Evolutionary conservation across 305 asterid species (phyloP).

Genomic region (Fraxinus sp.): DNA sequence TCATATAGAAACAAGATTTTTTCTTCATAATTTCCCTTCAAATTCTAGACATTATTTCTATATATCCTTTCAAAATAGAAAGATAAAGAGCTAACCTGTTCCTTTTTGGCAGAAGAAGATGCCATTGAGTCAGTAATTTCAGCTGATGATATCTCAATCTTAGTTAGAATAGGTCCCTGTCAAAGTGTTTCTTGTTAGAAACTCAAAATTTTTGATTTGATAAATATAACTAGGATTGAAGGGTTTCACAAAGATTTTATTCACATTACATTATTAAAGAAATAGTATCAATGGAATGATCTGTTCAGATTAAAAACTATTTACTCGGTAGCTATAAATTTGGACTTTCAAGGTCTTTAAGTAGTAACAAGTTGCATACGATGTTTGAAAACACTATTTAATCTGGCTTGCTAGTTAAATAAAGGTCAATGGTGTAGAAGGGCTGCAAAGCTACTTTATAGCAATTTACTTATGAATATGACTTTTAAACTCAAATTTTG

Average conservation of each 20-base stretch:
- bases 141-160: constrained; percentile 45
- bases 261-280: background rate
- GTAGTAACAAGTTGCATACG: background rate
- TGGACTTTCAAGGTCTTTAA: background rate
- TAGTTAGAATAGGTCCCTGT: constrained; percentile 30
- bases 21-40: background rate
- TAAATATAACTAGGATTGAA: background rate
- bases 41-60: background rate
- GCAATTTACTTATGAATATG: background rate
- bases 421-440: background rate
- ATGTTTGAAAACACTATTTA: background rate
- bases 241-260: background rate
- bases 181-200: background rate
- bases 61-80: background rate
- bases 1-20: background rate
- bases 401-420: background rate
- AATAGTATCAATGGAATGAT: background rate
- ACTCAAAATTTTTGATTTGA: background rate
- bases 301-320: background rate
- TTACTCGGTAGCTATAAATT: background rate
- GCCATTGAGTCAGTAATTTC: constrained; percentile 47
- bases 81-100: constrained; percentile 33
- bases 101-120: constrained; percentile 46
- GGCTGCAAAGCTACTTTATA: background rate
- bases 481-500: background rate